A percentile compares a stretch with the other conserved stretches of the same genome.
Evolutionary conservation across 345 rosid species (phyloP).

Genomic region (Syzygium aromaticum): DNA sequence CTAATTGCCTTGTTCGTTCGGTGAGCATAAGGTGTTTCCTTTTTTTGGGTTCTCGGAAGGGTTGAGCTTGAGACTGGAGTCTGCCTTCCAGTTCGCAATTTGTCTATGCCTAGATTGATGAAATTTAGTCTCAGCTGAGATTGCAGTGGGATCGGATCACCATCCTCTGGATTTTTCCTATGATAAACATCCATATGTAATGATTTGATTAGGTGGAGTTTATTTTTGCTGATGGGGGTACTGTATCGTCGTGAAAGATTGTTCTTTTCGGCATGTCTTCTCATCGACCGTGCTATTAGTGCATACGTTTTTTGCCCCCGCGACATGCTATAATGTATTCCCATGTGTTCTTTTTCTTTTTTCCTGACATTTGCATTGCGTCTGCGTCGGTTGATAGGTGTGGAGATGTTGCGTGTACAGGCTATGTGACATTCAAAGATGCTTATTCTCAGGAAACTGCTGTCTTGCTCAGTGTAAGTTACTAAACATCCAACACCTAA

Average conservation of each 20-base stretch:
- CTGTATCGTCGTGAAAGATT: background rate
- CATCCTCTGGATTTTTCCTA: background rate
- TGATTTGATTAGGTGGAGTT: background rate
- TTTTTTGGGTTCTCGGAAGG: background rate
- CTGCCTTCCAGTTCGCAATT: background rate
- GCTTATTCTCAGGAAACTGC: conserved; percentile 82
- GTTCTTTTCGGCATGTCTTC: background rate
- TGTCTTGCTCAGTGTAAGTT: conserved; percentile 65
- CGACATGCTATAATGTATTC: background rate
- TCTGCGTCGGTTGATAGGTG: conserved; percentile 16
- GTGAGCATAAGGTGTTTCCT: background rate
- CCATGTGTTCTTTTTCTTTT: background rate
- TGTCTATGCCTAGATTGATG: background rate
- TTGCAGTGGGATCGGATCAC: background rate
- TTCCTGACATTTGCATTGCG: background rate
- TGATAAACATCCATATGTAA: background rate
- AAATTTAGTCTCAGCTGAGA: background rate
- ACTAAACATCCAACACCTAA: background rate
- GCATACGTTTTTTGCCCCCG: background rate
- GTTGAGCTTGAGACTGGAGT: background rate
- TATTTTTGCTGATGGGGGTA: background rate
- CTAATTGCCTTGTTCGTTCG: background rate
- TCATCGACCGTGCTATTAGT: background rate
- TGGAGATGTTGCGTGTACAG: conserved; percentile 46
- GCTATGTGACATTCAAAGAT: conserved; percentile 69